These are phyloP conservation scores for Diplodia scrobiculata DNA, from an alignment of 2,329 filamentous ascomycete species.

Conservation along the genomic window DNA sequence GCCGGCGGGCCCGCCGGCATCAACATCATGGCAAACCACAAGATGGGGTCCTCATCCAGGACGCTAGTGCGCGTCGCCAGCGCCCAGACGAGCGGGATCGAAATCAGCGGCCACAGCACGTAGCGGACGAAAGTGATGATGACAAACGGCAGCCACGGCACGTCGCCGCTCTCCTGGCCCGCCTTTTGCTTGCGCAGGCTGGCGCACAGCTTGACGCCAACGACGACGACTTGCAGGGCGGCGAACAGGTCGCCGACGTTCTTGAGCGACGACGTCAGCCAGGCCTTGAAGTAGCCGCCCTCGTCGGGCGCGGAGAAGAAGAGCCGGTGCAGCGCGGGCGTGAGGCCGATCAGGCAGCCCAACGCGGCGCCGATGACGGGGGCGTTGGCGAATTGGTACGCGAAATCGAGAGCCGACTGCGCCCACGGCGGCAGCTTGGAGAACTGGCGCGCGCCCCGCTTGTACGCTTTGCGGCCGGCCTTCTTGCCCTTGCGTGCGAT, in stretches of 20 bases:
- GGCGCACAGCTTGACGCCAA: conserved; percentile 65
- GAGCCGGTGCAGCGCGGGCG: conserved; percentile 60
- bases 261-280: conserved; percentile 63
- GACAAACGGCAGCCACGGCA: conserved; percentile 55
- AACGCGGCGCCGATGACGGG: conserved; percentile 63
- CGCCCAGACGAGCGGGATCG: conserved; percentile 58
- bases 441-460: conserved; percentile 42
- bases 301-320: conserved; percentile 63
- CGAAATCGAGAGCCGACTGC: conserved; percentile 47
- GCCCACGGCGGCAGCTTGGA: conserved; percentile 43
- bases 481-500: conserved; percentile 38
- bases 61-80: conserved; percentile 57
- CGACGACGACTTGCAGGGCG: conserved; percentile 65
- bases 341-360: conserved; percentile 62
- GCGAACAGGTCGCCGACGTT: conserved; percentile 67
- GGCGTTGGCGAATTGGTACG: conserved; percentile 61
- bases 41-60: conserved; percentile 59
- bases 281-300: conserved; percentile 67
- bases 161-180: conserved; percentile 45
- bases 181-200: conserved; percentile 54
- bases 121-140: conserved; percentile 61
- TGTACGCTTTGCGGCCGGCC: conserved; percentile 41
- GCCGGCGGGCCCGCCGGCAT: conserved; percentile 61
- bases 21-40: conserved; percentile 67
- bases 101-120: conserved; percentile 61